Evolutionary conservation across 106 monocot genomes (phyloP), one percentile per base, ranked within the genome.

Genomic region (Platanthera guangdongensis): DNA sequence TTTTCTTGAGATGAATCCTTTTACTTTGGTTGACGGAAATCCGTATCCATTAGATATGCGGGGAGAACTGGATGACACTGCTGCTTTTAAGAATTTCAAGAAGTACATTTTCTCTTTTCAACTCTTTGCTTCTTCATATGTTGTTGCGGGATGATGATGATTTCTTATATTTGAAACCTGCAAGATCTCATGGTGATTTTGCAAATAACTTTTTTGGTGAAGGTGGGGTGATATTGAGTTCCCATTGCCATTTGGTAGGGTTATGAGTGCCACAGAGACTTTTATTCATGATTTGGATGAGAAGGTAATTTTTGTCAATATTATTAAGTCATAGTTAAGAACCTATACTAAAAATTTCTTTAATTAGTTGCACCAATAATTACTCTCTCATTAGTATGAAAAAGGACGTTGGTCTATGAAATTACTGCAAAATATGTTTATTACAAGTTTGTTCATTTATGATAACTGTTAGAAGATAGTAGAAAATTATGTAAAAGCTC

Each of bases 1-100:
- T 54, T 97, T 97, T 72, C 88, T 97, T 65, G 96, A 97, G 90
- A 93, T 97, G 96, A 97, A 97, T 50, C 96, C 96, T 74, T 97
- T 97, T 84, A 93, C 93, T 32, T 71, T 97, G 77, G 87, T 93
- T 39, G 84, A 97, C 89, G 96, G 91, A 39, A 83, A 93, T 68
- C 93, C 96, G 49, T 97, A 91, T 73, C 93, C 96, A 50, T 69
- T 97, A 78, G 96, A 97, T 75, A 97, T 97, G 96, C 82, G 96
- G 74, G 96, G 93, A 82, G 96, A 97, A 78, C 76, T 97, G 57
- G 96, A 97, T 82, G 96, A 97, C 80, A 93, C 96, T 47, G 96
- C 96, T 76, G 96, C 96, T 74, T 97, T 97, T 81, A 97, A 97
- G 81, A 97, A 97, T 82, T 97, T 97, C 55, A 91, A 93, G 10